phyloP scores from a whole-genome alignment of 169 alveolate genomes.

The Condylostoma magnum region DNA sequence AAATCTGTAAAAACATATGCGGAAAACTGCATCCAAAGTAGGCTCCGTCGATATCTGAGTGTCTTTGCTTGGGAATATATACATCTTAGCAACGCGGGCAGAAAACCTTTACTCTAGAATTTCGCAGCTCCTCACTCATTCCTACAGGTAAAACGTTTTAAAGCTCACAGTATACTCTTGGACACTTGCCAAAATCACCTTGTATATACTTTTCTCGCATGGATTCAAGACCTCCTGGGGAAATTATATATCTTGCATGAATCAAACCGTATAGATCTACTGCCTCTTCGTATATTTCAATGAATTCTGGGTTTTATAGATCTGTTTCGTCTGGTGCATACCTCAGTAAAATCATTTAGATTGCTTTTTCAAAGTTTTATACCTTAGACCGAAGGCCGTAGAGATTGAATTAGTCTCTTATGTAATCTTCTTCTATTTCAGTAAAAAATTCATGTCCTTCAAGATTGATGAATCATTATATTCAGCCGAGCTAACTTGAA shows the following conservation, averaged over 20 bases:
- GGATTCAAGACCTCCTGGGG: constrained; percentile 63
- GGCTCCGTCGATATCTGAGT: constrained; percentile 95
- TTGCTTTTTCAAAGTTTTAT: constrained; percentile 42
- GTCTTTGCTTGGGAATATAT: constrained; percentile 68
- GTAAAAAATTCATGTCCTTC: constrained; percentile 81
- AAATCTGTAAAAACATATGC: constrained; percentile 85
- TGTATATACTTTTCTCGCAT: constrained; percentile 74
- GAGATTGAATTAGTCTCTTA: constrained; percentile 65
- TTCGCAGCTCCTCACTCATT: constrained; percentile 65
- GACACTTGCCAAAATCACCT: constrained; percentile 80
- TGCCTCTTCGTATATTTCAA: constrained; percentile 74
- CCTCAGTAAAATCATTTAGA: constrained; percentile 46
- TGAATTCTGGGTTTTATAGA: constrained; percentile 49
- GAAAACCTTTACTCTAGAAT: constrained; percentile 77
- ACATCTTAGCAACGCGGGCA: constrained; percentile 87
- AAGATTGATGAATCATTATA: constrained; percentile 79
- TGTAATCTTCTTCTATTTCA: constrained; percentile 78
- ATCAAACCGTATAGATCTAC: constrained; percentile 83
- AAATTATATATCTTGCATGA: constrained; percentile 77
- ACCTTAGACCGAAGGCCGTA: constrained; percentile 58
- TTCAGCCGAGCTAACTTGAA: too few relatives aligned
- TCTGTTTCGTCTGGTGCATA: constrained; percentile 60
- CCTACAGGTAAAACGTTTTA: constrained; percentile 83
- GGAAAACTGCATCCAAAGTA: constrained; percentile 96
- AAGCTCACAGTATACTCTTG: constrained; percentile 79